A percentile compares a stretch with the other conserved stretches of the same genome.
Evolutionary conservation across 1,284 basidiomycete genomes (phyloP).

Genomic region (Leucoagaricus sp.): DNA sequence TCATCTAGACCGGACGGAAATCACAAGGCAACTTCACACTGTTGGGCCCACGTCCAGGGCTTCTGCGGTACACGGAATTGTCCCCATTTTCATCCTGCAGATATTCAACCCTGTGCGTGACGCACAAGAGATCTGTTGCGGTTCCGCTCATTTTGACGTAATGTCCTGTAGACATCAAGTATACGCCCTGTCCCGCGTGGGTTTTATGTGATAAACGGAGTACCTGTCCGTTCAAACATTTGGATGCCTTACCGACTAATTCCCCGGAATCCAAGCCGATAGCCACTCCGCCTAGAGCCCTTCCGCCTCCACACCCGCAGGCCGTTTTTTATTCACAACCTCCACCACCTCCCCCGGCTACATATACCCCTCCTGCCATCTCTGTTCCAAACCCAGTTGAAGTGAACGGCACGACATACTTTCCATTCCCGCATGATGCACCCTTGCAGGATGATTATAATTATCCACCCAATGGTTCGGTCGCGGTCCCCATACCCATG

Average conservation of each 20-base stretch:
- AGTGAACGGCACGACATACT: slow-evolving; percentile 37
- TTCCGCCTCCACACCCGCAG: not conserved
- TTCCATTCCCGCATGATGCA: slow-evolving; percentile 17
- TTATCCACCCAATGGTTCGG: not conserved
- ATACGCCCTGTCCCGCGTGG: slow-evolving; percentile 41
- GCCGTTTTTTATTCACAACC: slow-evolving; percentile 1
- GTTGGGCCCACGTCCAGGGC: slow-evolving; percentile 43
- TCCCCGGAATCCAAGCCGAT: slow-evolving; percentile 1
- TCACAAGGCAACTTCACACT: slow-evolving; percentile 27
- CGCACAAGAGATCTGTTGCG: not conserved
- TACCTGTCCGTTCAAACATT: slow-evolving; percentile 33
- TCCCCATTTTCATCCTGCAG: slow-evolving; percentile 34
- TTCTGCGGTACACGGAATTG: slow-evolving; percentile 23
- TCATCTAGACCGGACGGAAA: slow-evolving; percentile 16
- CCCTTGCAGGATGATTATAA: not conserved
- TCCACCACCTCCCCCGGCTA: not conserved
- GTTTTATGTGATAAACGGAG: slow-evolving; percentile 28
- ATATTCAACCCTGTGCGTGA: slow-evolving; percentile 14
- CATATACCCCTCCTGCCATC: slow-evolving; percentile 1
- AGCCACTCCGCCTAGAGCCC: not conserved
- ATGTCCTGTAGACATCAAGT: slow-evolving; percentile 24
- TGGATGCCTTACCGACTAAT: slow-evolving; percentile 2
- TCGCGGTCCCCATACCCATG: slow-evolving; percentile 4
- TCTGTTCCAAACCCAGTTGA: slow-evolving; percentile 19
- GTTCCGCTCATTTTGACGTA: slow-evolving; percentile 4